phyloP scores from a whole-genome alignment of 2,329 filamentous ascomycete species.

The Cladophialophora carrionii region DNA sequence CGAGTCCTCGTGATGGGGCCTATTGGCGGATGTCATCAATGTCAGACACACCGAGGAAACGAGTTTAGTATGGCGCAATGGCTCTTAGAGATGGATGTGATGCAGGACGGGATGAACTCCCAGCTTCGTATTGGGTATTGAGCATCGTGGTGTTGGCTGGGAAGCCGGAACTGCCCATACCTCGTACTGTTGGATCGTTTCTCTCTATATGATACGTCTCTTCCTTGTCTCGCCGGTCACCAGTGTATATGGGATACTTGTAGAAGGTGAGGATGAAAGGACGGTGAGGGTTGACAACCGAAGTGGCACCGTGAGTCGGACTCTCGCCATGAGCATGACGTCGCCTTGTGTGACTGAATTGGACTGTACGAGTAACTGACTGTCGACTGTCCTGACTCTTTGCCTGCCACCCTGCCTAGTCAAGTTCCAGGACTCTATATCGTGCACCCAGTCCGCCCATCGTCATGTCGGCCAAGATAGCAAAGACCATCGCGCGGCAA shows the following conservation, averaged over 20 bases:
- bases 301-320: background rate
- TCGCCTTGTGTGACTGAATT: background rate
- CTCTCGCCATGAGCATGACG: background rate
- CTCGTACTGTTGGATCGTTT: background rate
- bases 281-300: background rate
- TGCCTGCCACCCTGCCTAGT: background rate
- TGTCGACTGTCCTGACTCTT: background rate
- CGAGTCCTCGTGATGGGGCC: background rate
- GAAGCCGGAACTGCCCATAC: background rate
- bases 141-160: background rate
- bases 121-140: background rate
- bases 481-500: conserved; percentile 73
- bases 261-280: background rate
- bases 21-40: background rate
- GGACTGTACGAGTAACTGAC: background rate
- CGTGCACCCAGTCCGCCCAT: background rate
- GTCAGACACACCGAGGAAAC: background rate
- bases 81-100: background rate
- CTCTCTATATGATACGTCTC: background rate
- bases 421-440: background rate
- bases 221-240: background rate
- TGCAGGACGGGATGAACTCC: background rate
- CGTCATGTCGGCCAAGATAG: conserved; percentile 59
- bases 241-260: background rate
- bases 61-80: too few relatives aligned